Evolutionary conservation across 306 rosid species (phyloP).

Genomic region (Myrica gale): DNA sequence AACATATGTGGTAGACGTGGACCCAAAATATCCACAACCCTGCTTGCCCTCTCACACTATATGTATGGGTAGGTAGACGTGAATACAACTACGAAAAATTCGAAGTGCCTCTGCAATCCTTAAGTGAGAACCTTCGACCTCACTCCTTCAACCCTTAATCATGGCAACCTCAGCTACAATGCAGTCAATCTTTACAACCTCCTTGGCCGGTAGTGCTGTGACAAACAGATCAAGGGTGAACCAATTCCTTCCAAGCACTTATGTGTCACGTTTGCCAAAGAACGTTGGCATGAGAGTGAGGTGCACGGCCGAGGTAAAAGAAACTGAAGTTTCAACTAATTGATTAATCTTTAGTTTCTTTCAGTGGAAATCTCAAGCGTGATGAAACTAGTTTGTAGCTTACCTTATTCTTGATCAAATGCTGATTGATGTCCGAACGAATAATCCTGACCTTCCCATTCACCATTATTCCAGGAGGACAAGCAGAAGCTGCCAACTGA

Average conservation of each 20-base stretch:
- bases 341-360: not conserved
- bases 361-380: not conserved
- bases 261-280: constrained; percentile 18
- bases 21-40: constrained; percentile 38
- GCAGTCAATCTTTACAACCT: constrained; percentile 40
- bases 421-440: not conserved
- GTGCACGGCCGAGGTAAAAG: constrained; percentile 42
- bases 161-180: constrained; percentile 47
- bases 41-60: not conserved
- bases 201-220: constrained; percentile 15
- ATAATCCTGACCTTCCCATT: not conserved
- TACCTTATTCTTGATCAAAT: not conserved
- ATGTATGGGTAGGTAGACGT: not conserved
- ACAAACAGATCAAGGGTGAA: constrained; percentile 31
- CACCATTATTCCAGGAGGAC: constrained; percentile 9
- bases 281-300: constrained; percentile 29
- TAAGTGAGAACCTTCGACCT: not conserved
- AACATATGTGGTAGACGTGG: constrained; percentile 31
- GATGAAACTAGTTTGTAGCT: not conserved
- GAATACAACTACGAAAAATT: not conserved
- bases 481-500: constrained; percentile 15
- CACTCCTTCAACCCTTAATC: not conserved
- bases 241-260: constrained; percentile 28
- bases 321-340: not conserved
- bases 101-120: not conserved